Evolutionary conservation across 2,329 filamentous ascomycete genomes (phyloP), one percentile per base, ranked within the genome.

Genomic region (Diaporthe helianthi): DNA sequence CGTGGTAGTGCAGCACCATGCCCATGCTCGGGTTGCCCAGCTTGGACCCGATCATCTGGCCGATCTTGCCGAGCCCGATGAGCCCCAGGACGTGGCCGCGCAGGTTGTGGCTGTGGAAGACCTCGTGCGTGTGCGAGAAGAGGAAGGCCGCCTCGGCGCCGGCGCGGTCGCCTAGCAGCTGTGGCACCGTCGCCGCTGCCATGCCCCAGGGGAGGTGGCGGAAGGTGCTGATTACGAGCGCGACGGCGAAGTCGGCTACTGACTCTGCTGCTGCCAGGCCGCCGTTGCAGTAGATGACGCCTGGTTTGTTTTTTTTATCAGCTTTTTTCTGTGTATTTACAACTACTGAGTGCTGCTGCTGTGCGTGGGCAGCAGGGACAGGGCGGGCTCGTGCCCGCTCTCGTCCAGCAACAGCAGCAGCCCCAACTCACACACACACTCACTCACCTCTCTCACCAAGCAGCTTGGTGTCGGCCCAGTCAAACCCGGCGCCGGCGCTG

Each of bases 261-360:
- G 90, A 88, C 75, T 93, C 91, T 8, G 89, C 89, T 44, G 90
- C 90, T 0, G 91, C 90, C 1, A 88, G 84, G 1, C 90, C 90
- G 3, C 88, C 86, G 79, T 93, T 93, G 82, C 91, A 93, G 80
- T 93, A 93, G 64, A 90, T 79, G 71, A 92, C 86, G 46, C 88
- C 86, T 86, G n/a, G n/a, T n/a, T n/a, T n/a, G n/a, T n/a, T n/a
- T n/a, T n/a, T n/a, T n/a, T n/a, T n/a, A n/a, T n/a, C n/a, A n/a
- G n/a, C n/a, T n/a, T n/a, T n/a, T n/a, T n/a, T n/a, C n/a, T n/a
- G n/a, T n/a, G n/a, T n/a, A n/a, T n/a, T n/a, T n/a, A n/a, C n/a
- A n/a, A n/a, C n/a, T n/a, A n/a, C n/a, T n/a, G n/a, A n/a, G n/a
- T n/a, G n/a, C n/a, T n/a, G n/a, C n/a, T n/a, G n/a, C n/a, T n/a